These are phyloP conservation scores for Trichopus zeylanicus DNA, from an alignment of 116 monocot genomes.

Conservation along the genomic window DNA sequence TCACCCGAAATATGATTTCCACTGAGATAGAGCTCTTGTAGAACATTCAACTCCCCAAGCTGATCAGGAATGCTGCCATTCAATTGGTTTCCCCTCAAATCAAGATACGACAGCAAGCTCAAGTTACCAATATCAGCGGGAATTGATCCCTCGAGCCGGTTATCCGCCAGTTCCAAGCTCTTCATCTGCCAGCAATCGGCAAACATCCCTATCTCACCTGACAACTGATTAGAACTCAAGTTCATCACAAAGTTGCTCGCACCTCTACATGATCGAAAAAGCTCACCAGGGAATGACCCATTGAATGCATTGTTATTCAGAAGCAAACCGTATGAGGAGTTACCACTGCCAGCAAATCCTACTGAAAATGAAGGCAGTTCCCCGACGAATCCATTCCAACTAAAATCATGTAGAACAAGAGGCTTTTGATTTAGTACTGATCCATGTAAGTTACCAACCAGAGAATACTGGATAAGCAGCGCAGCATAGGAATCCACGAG, in stretches of 20 bases:
- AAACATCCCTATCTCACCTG: slow-evolving; percentile 24
- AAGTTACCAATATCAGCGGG: slow-evolving; percentile 21
- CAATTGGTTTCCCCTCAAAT: slow-evolving; percentile 10
- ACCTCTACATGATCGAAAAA: slow-evolving; percentile 24
- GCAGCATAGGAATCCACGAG: slow-evolving; percentile 14
- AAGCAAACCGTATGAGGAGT: slow-evolving; percentile 29
- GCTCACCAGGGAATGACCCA: slow-evolving; percentile 23
- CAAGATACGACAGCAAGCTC: slow-evolving; percentile 20
- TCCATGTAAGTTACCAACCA: slow-evolving; percentile 9
- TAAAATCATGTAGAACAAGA: slow-evolving; percentile 43
- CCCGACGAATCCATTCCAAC: slow-evolving; percentile 43
- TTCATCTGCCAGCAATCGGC: slow-evolving; percentile 23
- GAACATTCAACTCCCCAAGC: background rate
- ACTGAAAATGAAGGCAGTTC: slow-evolving; percentile 35
- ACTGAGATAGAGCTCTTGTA: too few species aligned
- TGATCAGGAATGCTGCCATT: slow-evolving; percentile 1
- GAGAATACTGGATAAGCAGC: slow-evolving; percentile 12
- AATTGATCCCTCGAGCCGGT: slow-evolving; percentile 24
- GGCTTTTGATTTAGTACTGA: slow-evolving; percentile 1
- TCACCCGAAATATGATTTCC: too few species aligned
- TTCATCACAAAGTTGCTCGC: slow-evolving; percentile 32
- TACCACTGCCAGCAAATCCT: slow-evolving; percentile 1
- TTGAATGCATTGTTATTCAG: slow-evolving; percentile 43
- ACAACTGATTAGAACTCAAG: slow-evolving; percentile 34
- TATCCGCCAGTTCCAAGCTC: slow-evolving; percentile 41